Base-by-base conservation (phyloP, 768 basidiomycete genomes). In the Clathrus columnatus region DNA sequence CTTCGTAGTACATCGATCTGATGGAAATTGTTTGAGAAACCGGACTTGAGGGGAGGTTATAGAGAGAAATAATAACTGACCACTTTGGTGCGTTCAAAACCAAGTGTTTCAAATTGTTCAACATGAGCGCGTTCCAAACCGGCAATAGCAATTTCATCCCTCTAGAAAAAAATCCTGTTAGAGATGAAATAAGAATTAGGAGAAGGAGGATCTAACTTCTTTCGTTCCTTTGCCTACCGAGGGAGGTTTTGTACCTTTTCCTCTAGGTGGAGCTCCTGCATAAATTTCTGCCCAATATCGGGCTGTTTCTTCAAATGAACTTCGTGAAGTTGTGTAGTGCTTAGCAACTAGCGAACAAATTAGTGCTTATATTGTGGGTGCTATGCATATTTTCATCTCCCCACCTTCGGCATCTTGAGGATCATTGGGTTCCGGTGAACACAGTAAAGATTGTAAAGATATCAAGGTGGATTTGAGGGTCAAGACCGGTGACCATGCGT, bases 381-480 rank as follows among this genome's bases (percentile, higher is more conserved):
- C n/a, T n/a, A n/a, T n/a, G n/a, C n/a, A n/a, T n/a, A n/a, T n/a
- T n/a, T n/a, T n/a, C n/a, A n/a, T n/a, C n/a, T n/a, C n/a, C n/a
- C n/a, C n/a, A 70, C 71, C 71, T 71, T 98, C 93, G 0, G 94
- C 95, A 65, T 98, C 95, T 71, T 97, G 94, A 0, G 94, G 95
- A 65, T 97, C 95, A 60, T 87, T 89, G 7, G 95, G 94, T 66
- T 96, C 92, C 0, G 95, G 95, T 7, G 85, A 87, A 69, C 92
- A 95, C 17, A 98, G 76, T 21, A 97, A 76, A 36, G 88, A 91
- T 68, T 97, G 95, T 14, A 98, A 78, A 1, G 91, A 94, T 67
- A 98, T 94, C 63, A 98, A 73, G 1, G 95, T 97, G 43, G 91
- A 92, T 69, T 96, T 97, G 66, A 98, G 84, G 1, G 94, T 96